Conservation (phyloP, 2,329 filamentous ascomycete genomes). For the Amauroascus niger region DNA sequence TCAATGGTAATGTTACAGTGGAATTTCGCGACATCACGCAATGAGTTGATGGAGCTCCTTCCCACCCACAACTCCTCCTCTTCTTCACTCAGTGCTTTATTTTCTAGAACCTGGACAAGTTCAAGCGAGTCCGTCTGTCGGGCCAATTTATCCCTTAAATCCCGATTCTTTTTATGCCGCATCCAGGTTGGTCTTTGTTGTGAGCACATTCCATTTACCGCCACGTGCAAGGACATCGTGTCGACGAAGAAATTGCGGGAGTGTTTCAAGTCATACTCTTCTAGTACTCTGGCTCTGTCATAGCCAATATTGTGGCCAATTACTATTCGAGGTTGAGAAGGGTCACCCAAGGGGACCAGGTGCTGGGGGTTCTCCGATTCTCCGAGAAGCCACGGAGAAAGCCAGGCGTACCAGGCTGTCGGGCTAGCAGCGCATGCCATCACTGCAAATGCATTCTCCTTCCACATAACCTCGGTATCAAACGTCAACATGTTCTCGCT, state of each 20-base stretch:
- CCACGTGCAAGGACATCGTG: slow-evolving; percentile 96
- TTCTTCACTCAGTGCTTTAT: slow-evolving; percentile 59
- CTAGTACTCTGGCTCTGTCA: slow-evolving; percentile 74
- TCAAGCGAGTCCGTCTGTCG: slow-evolving; percentile 61
- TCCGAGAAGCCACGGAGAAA: slow-evolving; percentile 87
- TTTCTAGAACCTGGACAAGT: slow-evolving; percentile 60
- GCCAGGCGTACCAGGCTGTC: slow-evolving; percentile 91
- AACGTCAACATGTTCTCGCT: slow-evolving; percentile 78
- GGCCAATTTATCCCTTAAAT: slow-evolving; percentile 69
- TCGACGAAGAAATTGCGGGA: slow-evolving; percentile 81
- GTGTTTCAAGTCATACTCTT: slow-evolving; percentile 81
- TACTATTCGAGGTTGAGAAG: slow-evolving; percentile 61
- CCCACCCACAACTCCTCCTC: slow-evolving; percentile 96
- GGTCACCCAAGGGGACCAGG: slow-evolving; percentile 76
- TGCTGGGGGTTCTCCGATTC: slow-evolving; percentile 70
- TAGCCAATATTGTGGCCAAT: slow-evolving; percentile 95
- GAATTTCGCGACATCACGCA: slow-evolving; percentile 92
- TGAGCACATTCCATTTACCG: slow-evolving; percentile 98
- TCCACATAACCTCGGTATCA: slow-evolving; percentile 95
- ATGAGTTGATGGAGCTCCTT: slow-evolving; percentile 85
- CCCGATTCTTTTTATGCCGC: slow-evolving; percentile 84
- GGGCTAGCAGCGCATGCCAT: slow-evolving; percentile 93
- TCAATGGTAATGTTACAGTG: slow-evolving; percentile 87
- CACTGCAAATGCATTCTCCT: slow-evolving; percentile 80
- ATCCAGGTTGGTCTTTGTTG: slow-evolving; percentile 94